Conservation (phyloP, 2,329 filamentous ascomycete genomes). For the Xylaria sp. region DNA sequence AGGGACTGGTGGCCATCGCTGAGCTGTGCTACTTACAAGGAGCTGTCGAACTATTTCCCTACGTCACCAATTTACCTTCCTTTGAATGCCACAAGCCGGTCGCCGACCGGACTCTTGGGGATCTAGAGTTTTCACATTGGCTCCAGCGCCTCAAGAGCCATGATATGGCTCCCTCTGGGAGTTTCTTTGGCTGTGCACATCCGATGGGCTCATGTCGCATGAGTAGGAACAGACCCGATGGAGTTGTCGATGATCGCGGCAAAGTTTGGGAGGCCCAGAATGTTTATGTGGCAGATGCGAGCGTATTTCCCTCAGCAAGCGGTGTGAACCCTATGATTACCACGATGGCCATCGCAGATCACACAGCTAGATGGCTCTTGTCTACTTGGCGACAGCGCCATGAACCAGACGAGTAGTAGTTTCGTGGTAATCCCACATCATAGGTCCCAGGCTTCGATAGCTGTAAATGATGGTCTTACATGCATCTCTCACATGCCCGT, state of each 20-base stretch:
- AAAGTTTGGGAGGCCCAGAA: slow-evolving; percentile 66
- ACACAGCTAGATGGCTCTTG: slow-evolving; percentile 65
- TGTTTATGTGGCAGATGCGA: slow-evolving; percentile 72
- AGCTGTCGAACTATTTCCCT: slow-evolving; percentile 72
- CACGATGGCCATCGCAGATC: slow-evolving; percentile 67
- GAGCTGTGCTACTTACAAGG: slow-evolving; percentile 77
- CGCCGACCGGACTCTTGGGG: slow-evolving; percentile 46
- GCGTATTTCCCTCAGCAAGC: slow-evolving; percentile 72
- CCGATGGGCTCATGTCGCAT: slow-evolving; percentile 79
- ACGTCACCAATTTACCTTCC: slow-evolving; percentile 60
- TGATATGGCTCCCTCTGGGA: no score
- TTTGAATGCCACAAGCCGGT: slow-evolving; percentile 49
- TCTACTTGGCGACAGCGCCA: no score
- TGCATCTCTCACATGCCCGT: no score
- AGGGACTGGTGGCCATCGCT: slow-evolving; percentile 69
- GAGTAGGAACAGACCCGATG: slow-evolving; percentile 53
- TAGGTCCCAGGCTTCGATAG: no score
- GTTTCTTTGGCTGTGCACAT: slow-evolving; percentile 70
- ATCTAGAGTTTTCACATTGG: slow-evolving; percentile 63
- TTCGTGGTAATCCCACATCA: no score
- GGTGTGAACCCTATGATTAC: slow-evolving; percentile 82
- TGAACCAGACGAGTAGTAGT: no score
- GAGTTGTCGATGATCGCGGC: slow-evolving; percentile 60
- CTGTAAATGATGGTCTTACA: no score
- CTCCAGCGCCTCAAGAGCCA: slow-evolving; percentile 52